phyloP scores from a whole-genome alignment of 306 rosid genomes.

The Lablab purpureus region DNA sequence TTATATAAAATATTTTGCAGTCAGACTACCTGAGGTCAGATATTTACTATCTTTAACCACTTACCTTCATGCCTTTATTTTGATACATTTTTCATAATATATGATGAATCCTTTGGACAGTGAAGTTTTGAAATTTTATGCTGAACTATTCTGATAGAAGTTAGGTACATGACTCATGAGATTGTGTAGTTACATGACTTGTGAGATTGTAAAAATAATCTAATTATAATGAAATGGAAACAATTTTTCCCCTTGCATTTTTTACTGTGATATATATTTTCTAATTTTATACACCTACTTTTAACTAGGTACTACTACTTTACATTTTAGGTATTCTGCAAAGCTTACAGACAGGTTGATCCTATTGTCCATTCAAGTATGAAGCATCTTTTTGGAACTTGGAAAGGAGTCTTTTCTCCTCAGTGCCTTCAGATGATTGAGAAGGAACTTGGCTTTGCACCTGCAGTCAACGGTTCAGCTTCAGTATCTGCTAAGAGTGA shows the following conservation, averaged over 20 bases:
- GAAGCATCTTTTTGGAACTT: slow-evolving; percentile 99
- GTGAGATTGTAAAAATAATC: slow-evolving; percentile 5
- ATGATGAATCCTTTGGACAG: slow-evolving; percentile 17
- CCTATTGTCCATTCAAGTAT: slow-evolving; percentile 84
- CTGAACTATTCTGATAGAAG: slow-evolving; percentile 26
- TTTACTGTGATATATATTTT: slow-evolving; percentile 20
- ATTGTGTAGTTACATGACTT: slow-evolving; percentile 16
- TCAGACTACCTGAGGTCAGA: slow-evolving; percentile 93
- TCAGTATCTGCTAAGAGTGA: slow-evolving; percentile 70
- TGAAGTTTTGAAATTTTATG: slow-evolving; percentile 30
- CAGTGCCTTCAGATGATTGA: slow-evolving; percentile 86
- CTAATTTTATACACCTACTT: slow-evolving; percentile 48
- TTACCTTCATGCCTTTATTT: slow-evolving; percentile 15
- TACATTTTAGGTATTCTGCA: slow-evolving; percentile 88
- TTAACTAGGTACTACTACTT: slow-evolving; percentile 58
- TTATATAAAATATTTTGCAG: slow-evolving; percentile 87
- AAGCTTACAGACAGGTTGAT: slow-evolving; percentile 90
- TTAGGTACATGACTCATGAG: slow-evolving; percentile 16
- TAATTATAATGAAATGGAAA: slow-evolving; percentile 31
- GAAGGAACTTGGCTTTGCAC: slow-evolving; percentile 81
- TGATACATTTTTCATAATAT: slow-evolving; percentile 24
- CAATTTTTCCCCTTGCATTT: slow-evolving; percentile 30
- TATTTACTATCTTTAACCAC: slow-evolving; percentile 42
- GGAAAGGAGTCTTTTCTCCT: slow-evolving; percentile 95
- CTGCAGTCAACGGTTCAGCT: slow-evolving; percentile 76